Base-by-base conservation (phyloP, 768 basidiomycete species). In the Amanita polypyramis region DNA sequence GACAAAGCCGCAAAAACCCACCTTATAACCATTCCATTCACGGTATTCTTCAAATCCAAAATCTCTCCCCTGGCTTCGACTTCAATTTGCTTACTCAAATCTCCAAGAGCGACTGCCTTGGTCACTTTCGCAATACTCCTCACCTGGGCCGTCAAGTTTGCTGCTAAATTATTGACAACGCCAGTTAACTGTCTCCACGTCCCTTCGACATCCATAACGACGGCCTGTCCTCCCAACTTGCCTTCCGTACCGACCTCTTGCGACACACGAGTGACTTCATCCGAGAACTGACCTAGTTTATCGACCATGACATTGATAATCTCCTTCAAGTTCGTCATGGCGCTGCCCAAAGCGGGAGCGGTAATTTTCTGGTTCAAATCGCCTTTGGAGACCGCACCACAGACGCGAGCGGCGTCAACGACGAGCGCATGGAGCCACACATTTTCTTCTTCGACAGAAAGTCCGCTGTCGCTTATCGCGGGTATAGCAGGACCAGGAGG, bases 21-120 rank as follows among this genome's bases (percentile, higher is more conserved):
- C 52, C 70, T 73, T 47, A 75, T 67, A 8, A 77, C 75, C 76
- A 77, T 77, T 56, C 74, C 74, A 59, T 77, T 79, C 43, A 79
- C 75, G 20, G 75, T 77, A 53, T 75, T 75, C 61, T 75, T 90
- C 60, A 91, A 68, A 61, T 90, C 86, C 51, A 86, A 66, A 49
- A 97, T 95, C 66, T 97, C 93, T 15, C 93, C 93, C 20, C 82
- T 75, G 9, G 83, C 85, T 58, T 92, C 89, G 56, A 95, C 92
- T 50, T 91, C 88, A 56, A 97, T 94, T 61, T 87, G 89, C 62
- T 88, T 88, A 43, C 79, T 82, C 56, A 92, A 67, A 64, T 97
- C 92, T 19, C 93, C 93, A 43, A 85, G 67, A 0, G 92, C 93
- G 60, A 96, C 92, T 4, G 93, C 94, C 66, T 89, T 93, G 15